Evolutionary conservation across 129 eudicot genomes (phyloP), one percentile per base, ranked within the genome.

Genomic region (Mikania micrantha): DNA sequence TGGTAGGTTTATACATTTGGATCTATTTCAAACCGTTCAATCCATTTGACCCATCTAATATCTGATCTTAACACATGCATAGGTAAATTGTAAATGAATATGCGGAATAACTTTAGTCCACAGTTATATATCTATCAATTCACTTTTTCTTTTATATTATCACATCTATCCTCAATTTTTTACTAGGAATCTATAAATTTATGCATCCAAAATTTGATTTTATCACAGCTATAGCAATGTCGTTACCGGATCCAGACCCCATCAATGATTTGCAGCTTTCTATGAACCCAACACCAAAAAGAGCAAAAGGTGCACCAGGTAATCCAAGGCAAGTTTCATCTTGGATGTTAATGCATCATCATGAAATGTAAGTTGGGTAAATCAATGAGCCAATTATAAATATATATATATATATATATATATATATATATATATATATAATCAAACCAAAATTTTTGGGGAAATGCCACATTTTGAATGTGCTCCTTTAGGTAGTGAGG

Each of bases 161-260:
- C n/a, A n/a, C n/a, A n/a, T n/a, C n/a, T n/a, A n/a, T n/a, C n/a
- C n/a, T n/a, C n/a, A n/a, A n/a, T n/a, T n/a, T n/a, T n/a, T n/a
- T n/a, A n/a, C n/a, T n/a, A n/a, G n/a, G n/a, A n/a, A n/a, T n/a
- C n/a, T n/a, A n/a, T n/a, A n/a, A n/a, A n/a, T n/a, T n/a, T n/a
- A n/a, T n/a, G n/a, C n/a, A n/a, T n/a, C n/a, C n/a, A n/a, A n/a
- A n/a, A n/a, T n/a, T n/a, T n/a, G n/a, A n/a, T n/a, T 44, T 34
- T 69, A n/a, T 32, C 21, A 75, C 82, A 84, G 88, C n/a, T 5
- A 65, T 16, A 35, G 79, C 81, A 15, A n/a, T 82, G 72, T 40
- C 86, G 1, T 80, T 84, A 84, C 71, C 32, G 8, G 77, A 72
- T 74, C 84, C 90, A 27, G 59, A 74, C n/a, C 83, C 74, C 47